Evolutionary conservation across 1,139 yeast species (phyloP).

Genomic region (Candida buenavistaensis): DNA sequence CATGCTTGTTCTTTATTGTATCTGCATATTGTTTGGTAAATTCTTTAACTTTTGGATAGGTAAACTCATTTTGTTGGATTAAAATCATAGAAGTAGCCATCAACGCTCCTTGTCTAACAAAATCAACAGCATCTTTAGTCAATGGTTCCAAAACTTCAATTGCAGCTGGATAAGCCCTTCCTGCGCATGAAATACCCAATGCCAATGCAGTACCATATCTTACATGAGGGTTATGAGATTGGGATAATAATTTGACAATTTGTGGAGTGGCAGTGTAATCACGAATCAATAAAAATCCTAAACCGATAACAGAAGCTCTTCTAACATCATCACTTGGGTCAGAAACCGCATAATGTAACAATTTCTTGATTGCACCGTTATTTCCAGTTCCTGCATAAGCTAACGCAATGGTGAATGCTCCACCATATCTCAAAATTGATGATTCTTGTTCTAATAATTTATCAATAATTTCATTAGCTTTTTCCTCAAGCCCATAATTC

Average conservation of each 20-base stretch:
- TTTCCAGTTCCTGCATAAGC: conserved; percentile 98
- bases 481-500: conserved; percentile 82
- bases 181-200: conserved; percentile 95
- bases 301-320: conserved; percentile 92
- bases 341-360: conserved; percentile 91
- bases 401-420: conserved; percentile 88
- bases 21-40: conserved; percentile 74
- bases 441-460: conserved; percentile 73
- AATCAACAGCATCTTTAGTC: conserved; percentile 92
- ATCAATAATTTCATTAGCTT: conserved; percentile 73
- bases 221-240: conserved; percentile 96
- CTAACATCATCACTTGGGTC: conserved; percentile 97
- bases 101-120: conserved; percentile 97
- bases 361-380: conserved; percentile 79
- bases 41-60: conserved; percentile 76
- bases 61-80: conserved; percentile 88
- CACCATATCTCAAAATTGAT: conserved; percentile 90
- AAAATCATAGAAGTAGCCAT: conserved; percentile 91
- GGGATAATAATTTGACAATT: conserved; percentile 88
- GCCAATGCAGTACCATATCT: conserved; percentile 99
- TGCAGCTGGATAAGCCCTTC: conserved; percentile 86
- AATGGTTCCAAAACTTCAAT: conserved; percentile 90
- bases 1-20: conserved; percentile 82
- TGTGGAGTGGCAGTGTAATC: conserved; percentile 94
- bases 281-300: conserved; percentile 88